Conservation (phyloP, 768 basidiomycete genomes). For the Russula foetens region DNA sequence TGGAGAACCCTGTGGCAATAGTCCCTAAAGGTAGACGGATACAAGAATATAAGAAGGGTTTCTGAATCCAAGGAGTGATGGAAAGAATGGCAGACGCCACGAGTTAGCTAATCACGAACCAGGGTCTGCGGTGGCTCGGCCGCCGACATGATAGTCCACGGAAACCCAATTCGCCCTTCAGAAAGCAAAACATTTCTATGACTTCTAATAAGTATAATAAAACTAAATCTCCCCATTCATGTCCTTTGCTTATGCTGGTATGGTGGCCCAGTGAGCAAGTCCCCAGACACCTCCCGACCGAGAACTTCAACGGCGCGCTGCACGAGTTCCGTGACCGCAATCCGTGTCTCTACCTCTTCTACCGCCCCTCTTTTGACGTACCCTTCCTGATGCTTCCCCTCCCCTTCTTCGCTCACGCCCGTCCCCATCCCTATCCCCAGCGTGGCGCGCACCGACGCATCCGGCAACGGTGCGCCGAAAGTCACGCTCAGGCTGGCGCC, state of each 20-base stretch:
- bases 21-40: too few relatives aligned
- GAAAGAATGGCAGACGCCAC: too few relatives aligned
- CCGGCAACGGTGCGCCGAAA: slow-evolving; percentile 67
- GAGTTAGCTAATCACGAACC: too few relatives aligned
- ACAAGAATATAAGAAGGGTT: too few relatives aligned
- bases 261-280: background rate
- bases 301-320: slow-evolving; percentile 27
- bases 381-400: slow-evolving; percentile 6
- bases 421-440: background rate
- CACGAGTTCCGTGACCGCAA: slow-evolving; percentile 26
- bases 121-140: too few relatives aligned
- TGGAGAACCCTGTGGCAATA: too few relatives aligned
- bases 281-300: slow-evolving; percentile 21
- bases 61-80: too few relatives aligned
- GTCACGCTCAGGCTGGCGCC: slow-evolving; percentile 63
- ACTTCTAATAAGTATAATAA: too few relatives aligned
- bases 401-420: background rate
- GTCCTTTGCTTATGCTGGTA: background rate
- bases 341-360: slow-evolving; percentile 19
- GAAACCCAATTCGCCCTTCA: too few relatives aligned
- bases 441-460: slow-evolving; percentile 29
- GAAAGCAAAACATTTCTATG: too few relatives aligned
- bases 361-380: background rate
- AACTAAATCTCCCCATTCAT: background rate
- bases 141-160: too few relatives aligned